Evolutionary conservation across 1,139 yeast genomes (phyloP).

Genomic region (Geotrichum macrosporum): DNA sequence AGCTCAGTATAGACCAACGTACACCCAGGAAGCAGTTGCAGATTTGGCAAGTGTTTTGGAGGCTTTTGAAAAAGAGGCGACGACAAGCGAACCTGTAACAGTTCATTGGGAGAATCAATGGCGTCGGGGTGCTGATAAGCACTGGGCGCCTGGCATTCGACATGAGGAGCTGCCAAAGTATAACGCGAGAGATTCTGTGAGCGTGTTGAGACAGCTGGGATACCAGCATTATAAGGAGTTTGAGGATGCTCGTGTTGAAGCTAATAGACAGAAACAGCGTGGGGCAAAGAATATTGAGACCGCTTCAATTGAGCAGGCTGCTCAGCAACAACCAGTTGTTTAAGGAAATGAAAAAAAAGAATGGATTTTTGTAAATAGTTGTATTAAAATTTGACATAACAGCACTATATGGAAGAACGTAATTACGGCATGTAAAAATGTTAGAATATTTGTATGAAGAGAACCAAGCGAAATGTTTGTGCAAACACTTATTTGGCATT

Average conservation of each 20-base stretch:
- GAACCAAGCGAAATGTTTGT: too few species aligned
- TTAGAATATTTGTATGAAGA: too few species aligned
- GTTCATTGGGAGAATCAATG: slow-evolving; percentile 80
- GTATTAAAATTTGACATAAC: too few species aligned
- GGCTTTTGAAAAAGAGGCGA: slow-evolving; percentile 48
- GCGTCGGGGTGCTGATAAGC: slow-evolving; percentile 72
- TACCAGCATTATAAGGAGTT: slow-evolving; percentile 20
- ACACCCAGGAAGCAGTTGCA: slow-evolving; percentile 87
- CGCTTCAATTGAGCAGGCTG: slow-evolving; percentile 1
- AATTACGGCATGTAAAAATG: too few species aligned
- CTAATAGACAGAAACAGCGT: slow-evolving; percentile 5
- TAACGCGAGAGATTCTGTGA: slow-evolving; percentile 50
- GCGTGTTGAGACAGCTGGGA: slow-evolving; percentile 17
- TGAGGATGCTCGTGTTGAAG: slow-evolving; percentile 14
- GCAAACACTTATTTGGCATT: too few species aligned
- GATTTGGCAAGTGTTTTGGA: slow-evolving; percentile 72
- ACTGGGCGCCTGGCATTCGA: slow-evolving; percentile 52
- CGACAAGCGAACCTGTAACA: too few species aligned
- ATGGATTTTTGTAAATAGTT: not conserved
- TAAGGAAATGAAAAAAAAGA: too few species aligned
- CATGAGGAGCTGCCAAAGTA: slow-evolving; percentile 59
- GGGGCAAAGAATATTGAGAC: not conserved
- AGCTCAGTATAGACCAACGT: slow-evolving; percentile 85
- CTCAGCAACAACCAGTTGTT: not conserved
- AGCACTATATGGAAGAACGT: too few species aligned